Evolutionary conservation across 208 protist species (phyloP).

Genomic region (Borovskyia barvae): DNA sequence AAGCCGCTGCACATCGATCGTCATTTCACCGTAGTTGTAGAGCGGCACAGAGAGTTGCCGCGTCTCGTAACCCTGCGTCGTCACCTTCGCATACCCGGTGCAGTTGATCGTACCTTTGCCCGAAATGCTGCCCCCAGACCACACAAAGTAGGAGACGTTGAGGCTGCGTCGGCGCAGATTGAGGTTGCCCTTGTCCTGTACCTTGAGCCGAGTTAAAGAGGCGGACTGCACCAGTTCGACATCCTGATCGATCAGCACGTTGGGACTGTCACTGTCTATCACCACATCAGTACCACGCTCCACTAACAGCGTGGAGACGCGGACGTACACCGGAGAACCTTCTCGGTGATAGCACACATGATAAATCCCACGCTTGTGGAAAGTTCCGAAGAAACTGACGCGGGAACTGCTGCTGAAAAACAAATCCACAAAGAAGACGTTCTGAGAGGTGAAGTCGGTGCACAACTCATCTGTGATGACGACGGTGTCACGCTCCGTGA

Average conservation of each 20-base stretch:
- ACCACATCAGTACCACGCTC: conserved; percentile 51
- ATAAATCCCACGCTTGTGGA: conserved; percentile 69
- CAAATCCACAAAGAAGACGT: conserved; percentile 63
- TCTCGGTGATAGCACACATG: conserved; percentile 77
- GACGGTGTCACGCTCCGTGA: conserved; percentile 65
- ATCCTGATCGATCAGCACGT: conserved; percentile 63
- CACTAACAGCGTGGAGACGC: conserved; percentile 65
- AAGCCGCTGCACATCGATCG: conserved; percentile 74
- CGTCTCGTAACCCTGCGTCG: conserved; percentile 65
- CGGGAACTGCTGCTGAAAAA: conserved; percentile 67
- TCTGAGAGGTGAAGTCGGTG: conserved; percentile 62
- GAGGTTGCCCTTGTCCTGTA: conserved; percentile 62
- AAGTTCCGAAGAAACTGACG: conserved; percentile 60
- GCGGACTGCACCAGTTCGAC: conserved; percentile 45
- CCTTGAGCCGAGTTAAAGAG: conserved; percentile 53
- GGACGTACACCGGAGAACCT: conserved; percentile 55
- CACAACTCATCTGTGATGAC: conserved; percentile 74
- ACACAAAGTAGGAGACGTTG: conserved; percentile 78
- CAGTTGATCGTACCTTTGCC: conserved; percentile 70
- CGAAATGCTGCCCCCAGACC: conserved; percentile 73
- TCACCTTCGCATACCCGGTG: conserved; percentile 54
- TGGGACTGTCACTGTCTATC: conserved; percentile 46
- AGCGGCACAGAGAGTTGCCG: conserved; percentile 53
- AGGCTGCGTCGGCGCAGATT: conserved; percentile 55
- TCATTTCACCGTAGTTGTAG: conserved; percentile 79